phyloP scores from a whole-genome alignment of 176 grass and related monocot species.

The Coix lacrymajobi region DNA sequence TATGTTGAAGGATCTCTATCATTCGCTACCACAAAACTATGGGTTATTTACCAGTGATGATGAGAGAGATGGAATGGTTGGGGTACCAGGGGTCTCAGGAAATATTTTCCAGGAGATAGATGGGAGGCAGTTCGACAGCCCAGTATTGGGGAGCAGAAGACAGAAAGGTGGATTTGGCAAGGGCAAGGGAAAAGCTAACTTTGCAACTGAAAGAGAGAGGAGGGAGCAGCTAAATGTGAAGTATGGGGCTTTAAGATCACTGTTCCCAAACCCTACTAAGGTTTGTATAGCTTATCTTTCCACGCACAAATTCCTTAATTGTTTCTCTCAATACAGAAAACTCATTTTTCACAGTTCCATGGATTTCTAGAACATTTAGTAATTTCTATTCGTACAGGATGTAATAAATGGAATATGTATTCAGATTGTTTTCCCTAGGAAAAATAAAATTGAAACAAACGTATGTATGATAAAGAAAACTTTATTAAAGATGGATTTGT shows the following conservation, averaged over 20 bases:
- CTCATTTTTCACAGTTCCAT: background rate
- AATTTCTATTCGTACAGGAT: background rate
- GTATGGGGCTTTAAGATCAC: slow-evolving; percentile 65
- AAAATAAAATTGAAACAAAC: background rate
- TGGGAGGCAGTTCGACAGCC: slow-evolving; percentile 43
- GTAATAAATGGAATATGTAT: background rate
- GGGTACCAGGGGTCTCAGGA: slow-evolving; percentile 35
- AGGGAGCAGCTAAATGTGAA: slow-evolving; percentile 96
- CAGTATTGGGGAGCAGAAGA: slow-evolving; percentile 33
- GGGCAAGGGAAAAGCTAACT: slow-evolving; percentile 68
- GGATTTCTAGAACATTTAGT: background rate
- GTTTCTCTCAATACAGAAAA: background rate
- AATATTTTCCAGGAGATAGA: slow-evolving; percentile 72
- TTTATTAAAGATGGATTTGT: background rate
- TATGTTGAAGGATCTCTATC: slow-evolving; percentile 63
- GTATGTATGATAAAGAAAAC: background rate
- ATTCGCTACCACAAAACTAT: slow-evolving; percentile 65
- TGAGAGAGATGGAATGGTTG: slow-evolving; percentile 59
- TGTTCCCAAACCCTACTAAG: slow-evolving; percentile 87
- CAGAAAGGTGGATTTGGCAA: slow-evolving; percentile 50
- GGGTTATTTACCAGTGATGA: slow-evolving; percentile 58
- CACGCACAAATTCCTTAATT: background rate
- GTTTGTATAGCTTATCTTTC: slow-evolving; percentile 32
- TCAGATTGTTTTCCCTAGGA: background rate
- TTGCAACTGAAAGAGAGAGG: slow-evolving; percentile 89